Evolutionary conservation across 2,329 filamentous ascomycete species (phyloP).

Genomic region (Colletotrichum tabaci): DNA sequence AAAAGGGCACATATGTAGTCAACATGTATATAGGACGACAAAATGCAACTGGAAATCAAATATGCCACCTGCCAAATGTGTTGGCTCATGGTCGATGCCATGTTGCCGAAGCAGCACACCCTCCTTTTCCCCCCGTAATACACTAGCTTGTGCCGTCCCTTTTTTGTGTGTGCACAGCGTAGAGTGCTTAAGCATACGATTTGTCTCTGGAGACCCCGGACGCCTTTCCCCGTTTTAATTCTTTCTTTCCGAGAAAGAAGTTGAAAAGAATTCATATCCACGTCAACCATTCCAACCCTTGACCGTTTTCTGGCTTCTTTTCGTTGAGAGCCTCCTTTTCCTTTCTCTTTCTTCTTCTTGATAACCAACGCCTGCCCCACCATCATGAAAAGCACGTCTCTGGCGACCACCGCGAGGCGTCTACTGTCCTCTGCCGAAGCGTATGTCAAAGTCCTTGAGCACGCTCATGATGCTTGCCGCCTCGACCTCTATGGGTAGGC

Average conservation of each 20-base stretch:
- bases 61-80: not conserved
- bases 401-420: too few species aligned
- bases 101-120: not conserved
- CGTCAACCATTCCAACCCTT: not conserved
- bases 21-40: not conserved
- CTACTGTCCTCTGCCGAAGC: conserved; percentile 68
- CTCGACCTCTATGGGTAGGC: conserved; percentile 81
- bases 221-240: not conserved
- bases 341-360: not conserved
- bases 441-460: conserved; percentile 84
- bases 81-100: not conserved
- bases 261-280: not conserved
- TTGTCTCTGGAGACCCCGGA: conserved; percentile 1
- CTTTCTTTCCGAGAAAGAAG: too few species aligned
- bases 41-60: too few species aligned
- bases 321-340: conserved; percentile 3
- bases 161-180: not conserved
- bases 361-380: not conserved
- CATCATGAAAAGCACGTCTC: conserved; percentile 3
- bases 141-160: not conserved
- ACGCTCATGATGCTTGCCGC: conserved; percentile 89
- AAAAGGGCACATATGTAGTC: not conserved
- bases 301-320: not conserved
- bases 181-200: not conserved
- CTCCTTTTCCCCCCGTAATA: not conserved